Base-by-base conservation (phyloP, 2,329 filamentous ascomycete species). In the Shiraia bambusicola region DNA sequence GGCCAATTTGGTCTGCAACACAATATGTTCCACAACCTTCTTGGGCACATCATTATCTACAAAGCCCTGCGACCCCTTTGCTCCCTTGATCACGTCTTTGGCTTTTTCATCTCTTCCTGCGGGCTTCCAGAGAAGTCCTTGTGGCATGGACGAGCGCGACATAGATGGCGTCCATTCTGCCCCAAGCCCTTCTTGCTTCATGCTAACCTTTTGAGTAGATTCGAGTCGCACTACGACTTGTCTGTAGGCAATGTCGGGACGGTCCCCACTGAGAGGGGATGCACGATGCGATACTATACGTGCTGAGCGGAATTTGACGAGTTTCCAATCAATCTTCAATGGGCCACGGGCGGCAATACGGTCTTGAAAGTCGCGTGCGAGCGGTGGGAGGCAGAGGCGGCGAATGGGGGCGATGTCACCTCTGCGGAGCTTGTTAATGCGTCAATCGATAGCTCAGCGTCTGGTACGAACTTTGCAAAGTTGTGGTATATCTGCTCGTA, bases 401-500 rank as follows among this genome's bases (percentile, higher is more conserved):
- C 73, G 45, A 8, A 62, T 38, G 24, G 42, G n/a, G 8, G 34
- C 33, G 11, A 40, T 19, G 37, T 60, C 45, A 38, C 56, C 60
- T 32, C 60, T 64, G 30, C 28, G 9, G 29, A 4, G 46, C 24
- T 13, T 9, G 11, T 2, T 16, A 28, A 34, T 28, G n/a, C n/a
- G 30, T 5, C 40, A 27, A 11, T 14, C 27, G 10, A 15, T 35
- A 8, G 29, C 25, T 13, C 16, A 25, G n/a, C 15, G n/a, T 17
- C 9, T 17, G 2, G 9, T 6, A 51, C 49, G 13, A 42, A 59
- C 54, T 29, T 44, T 17, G 84, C 84, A 35, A 86, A 77, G 4
- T 79, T 79, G 43, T 76, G 73, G 54, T 82, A 80, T 74, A 87
- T 79, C 50, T 78, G 69, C 37, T 71, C 69, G 65, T 88, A 83